A percentile compares a stretch with the other conserved stretches of the same genome.
phyloP scores from a whole-genome alignment of 1,139 yeast genomes.

The Pichia sp. region DNA sequence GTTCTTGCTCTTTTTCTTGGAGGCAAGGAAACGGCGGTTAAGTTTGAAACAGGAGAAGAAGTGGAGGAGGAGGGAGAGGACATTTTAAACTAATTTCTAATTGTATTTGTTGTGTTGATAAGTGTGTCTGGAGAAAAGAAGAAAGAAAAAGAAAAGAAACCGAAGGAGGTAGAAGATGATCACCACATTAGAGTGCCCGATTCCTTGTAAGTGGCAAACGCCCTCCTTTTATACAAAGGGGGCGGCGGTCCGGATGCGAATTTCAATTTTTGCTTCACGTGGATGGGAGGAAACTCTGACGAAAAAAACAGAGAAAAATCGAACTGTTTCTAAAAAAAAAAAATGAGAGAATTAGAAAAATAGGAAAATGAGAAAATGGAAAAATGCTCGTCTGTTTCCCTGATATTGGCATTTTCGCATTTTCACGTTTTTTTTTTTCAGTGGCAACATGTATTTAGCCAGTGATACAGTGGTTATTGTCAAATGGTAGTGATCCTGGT shows the following conservation, averaged over 20 bases:
- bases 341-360: too few species aligned
- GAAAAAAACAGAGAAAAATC: neutral
- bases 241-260: too few species aligned
- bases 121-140: conserved; percentile 3
- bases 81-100: neutral
- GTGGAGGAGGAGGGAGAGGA: neutral
- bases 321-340: too few species aligned
- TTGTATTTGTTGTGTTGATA: neutral
- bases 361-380: too few species aligned
- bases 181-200: too few species aligned
- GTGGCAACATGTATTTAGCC: neutral
- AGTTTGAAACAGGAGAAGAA: neutral
- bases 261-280: too few species aligned
- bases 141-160: neutral
- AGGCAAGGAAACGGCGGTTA: conserved; percentile 41
- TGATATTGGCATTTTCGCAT: neutral
- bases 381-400: neutral
- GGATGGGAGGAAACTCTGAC: too few species aligned
- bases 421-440: neutral
- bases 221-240: neutral
- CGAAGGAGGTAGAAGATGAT: neutral
- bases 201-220: neutral
- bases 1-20: conserved; percentile 97
- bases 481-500: too few species aligned
- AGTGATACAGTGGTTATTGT: too few species aligned